Percentiles rank a stretch among this genome's conserved stretches.
These are phyloP conservation scores for Abrus pulchellus DNA, from an alignment of 306 rosid species.

Conservation along the genomic window DNA sequence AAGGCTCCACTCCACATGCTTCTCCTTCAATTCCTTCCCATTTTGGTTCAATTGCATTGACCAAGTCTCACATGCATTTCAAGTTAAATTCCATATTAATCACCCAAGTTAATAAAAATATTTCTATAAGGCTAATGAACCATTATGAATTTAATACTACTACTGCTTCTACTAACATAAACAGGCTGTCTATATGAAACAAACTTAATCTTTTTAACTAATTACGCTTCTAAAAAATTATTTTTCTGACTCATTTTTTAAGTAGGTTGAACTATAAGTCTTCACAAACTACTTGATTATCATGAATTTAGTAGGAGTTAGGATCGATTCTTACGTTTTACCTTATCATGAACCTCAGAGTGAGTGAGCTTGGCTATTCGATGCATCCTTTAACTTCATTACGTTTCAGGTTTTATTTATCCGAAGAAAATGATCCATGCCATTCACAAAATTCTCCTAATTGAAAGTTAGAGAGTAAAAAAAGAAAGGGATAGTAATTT, in stretches of 20 bases:
- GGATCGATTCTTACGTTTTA: not conserved
- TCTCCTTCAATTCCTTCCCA: not conserved
- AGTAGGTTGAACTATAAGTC: too few species aligned
- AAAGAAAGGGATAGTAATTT: constrained; percentile 3
- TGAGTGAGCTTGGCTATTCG: not conserved
- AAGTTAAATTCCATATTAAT: not conserved
- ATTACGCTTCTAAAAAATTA: too few species aligned
- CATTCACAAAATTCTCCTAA: not conserved
- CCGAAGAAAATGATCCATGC: constrained; percentile 4
- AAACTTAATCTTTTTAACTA: too few species aligned
- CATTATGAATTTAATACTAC: too few species aligned
- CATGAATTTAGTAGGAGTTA: too few species aligned
- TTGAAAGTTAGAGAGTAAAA: not conserved
- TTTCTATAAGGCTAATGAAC: too few species aligned
- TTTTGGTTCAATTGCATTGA: constrained; percentile 6
- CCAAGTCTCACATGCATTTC: constrained; percentile 1
- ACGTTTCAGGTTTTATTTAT: not conserved
- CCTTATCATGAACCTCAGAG: not conserved
- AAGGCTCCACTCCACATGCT: not conserved
- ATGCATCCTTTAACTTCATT: not conserved
- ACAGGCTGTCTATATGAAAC: too few species aligned
- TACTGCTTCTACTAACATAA: too few species aligned
- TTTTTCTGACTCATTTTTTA: too few species aligned
- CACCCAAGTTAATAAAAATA: too few species aligned
- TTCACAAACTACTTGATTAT: too few species aligned